Evolutionary conservation across 2,329 filamentous ascomycete genomes (phyloP), one percentile per base, ranked within the genome.

Genomic region (Diaporthe vexans): DNA sequence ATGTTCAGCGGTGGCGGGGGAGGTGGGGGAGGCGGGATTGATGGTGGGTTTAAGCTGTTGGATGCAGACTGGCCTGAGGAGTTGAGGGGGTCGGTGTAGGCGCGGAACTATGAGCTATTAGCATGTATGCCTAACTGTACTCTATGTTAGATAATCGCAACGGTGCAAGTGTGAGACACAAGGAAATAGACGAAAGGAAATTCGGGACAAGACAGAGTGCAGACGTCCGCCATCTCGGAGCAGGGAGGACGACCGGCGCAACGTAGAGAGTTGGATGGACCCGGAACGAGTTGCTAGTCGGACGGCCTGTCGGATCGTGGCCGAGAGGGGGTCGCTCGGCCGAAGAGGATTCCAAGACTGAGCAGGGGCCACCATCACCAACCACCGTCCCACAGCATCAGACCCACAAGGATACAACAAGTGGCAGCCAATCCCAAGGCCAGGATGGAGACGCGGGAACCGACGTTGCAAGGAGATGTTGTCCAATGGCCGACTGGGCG

Each of bases 1-100:
- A 96, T 92, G 81, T 96, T 97, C 79, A 98, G 87, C 17, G 95
- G 94, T 43, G 94, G 92, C 29, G 91, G 94, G n/a, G 93, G 93
- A 0, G 91, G 89, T 2, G 88, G 89, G 3, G 90, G 90, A 9
- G 90, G 89, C 4, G 85, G 89, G 63, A 91, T 88, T 17, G 89
- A 90, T 2, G 89, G 91, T 61, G 89, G 90, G 73, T 88, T 87
- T 78, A 90, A 82, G 61, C 61, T 75, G 56, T 72, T 74, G 54
- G 72, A 59, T 37, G 72, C 63, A 54, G 83, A 82, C 71, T 81
- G 83, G 79, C 78, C 82, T 73, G 83, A 86, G 15, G 83, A 83
- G 80, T 87, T 89, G 69, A 89, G 81, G 19, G 88, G 85, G 78
- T 91, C 89, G 51, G 88, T 89, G 77, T 91, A 91, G 21, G 88